Percentiles rank a stretch among this genome's conserved stretches.
phyloP scores from a whole-genome alignment of 805 yeast species.

The Ogataea ganodermae region DNA sequence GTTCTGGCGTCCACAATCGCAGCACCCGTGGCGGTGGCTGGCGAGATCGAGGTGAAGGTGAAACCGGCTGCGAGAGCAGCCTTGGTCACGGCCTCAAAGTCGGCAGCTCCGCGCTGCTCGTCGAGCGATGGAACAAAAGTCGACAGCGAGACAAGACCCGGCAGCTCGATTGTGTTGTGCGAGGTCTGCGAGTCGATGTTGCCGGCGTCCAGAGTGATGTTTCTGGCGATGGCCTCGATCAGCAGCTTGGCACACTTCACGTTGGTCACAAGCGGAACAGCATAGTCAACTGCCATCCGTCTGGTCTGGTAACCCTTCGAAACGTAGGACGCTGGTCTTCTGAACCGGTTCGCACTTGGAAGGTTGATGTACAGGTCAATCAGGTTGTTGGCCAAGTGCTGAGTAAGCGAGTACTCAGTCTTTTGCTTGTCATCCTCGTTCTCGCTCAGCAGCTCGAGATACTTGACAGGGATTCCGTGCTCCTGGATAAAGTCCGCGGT shows the following conservation, averaged over 20 bases:
- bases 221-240: constrained; percentile 88
- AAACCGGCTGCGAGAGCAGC: constrained; percentile 82
- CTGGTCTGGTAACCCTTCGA: constrained; percentile 97
- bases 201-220: constrained; percentile 64
- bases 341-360: constrained; percentile 95
- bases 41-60: constrained; percentile 79
- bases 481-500: constrained; percentile 98
- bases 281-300: constrained; percentile 99
- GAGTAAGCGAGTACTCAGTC: constrained; percentile 92
- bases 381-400: constrained; percentile 94
- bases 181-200: constrained; percentile 89
- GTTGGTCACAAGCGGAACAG: constrained; percentile 95
- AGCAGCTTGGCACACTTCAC: constrained; percentile 95
- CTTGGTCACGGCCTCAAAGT: constrained; percentile 68
- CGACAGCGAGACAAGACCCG: constrained; percentile 84
- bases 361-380: constrained; percentile 94
- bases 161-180: constrained; percentile 76
- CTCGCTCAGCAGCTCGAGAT: constrained; percentile 81
- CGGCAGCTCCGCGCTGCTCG: constrained; percentile 46
- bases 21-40: constrained; percentile 64
- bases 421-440: constrained; percentile 74
- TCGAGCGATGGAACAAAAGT: constrained; percentile 74
- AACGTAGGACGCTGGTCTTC: constrained; percentile 98
- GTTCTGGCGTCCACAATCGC: constrained; percentile 65
- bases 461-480: constrained; percentile 91